These are phyloP conservation scores for Mycogone perniciosa DNA, from an alignment of 2,329 filamentous ascomycete species.

Conservation along the genomic window DNA sequence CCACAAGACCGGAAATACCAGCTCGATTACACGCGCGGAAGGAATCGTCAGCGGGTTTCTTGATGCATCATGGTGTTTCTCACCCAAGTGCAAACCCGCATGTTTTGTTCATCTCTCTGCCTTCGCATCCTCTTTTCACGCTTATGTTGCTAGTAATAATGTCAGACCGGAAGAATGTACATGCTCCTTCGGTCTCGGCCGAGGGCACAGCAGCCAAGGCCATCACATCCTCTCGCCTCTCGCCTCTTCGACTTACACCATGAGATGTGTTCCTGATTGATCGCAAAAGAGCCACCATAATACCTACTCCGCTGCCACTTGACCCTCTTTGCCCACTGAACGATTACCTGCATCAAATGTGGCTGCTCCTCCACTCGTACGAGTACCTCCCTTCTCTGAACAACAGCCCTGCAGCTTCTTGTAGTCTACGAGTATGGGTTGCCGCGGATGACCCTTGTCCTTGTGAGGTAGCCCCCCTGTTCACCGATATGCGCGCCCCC, in stretches of 20 bases:
- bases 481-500: slow-evolving; percentile 13
- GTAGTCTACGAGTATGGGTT: slow-evolving; percentile 4
- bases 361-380: slow-evolving; percentile 7
- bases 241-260: neutral
- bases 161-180: slow-evolving; percentile 5
- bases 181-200: neutral
- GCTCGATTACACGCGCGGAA: slow-evolving; percentile 11
- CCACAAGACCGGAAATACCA: slow-evolving; percentile 4
- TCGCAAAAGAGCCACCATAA: neutral
- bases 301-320: slow-evolving; percentile 3
- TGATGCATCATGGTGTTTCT: slow-evolving; percentile 8
- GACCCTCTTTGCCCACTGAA: slow-evolving; percentile 7
- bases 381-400: neutral
- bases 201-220: neutral
- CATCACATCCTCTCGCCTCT: neutral
- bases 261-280: slow-evolving; percentile 3
- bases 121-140: slow-evolving; percentile 8
- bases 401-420: slow-evolving; percentile 10
- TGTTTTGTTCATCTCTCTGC: neutral
- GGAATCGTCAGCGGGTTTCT: slow-evolving; percentile 7
- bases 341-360: slow-evolving; percentile 15
- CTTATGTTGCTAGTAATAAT: slow-evolving; percentile 4
- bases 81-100: slow-evolving; percentile 7
- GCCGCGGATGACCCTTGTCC: slow-evolving; percentile 13
- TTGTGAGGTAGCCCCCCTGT: slow-evolving; percentile 6